These are phyloP conservation scores for Aspergillus aculeatus DNA, from an alignment of 2,329 filamentous ascomycete genomes.

Conservation along the genomic window DNA sequence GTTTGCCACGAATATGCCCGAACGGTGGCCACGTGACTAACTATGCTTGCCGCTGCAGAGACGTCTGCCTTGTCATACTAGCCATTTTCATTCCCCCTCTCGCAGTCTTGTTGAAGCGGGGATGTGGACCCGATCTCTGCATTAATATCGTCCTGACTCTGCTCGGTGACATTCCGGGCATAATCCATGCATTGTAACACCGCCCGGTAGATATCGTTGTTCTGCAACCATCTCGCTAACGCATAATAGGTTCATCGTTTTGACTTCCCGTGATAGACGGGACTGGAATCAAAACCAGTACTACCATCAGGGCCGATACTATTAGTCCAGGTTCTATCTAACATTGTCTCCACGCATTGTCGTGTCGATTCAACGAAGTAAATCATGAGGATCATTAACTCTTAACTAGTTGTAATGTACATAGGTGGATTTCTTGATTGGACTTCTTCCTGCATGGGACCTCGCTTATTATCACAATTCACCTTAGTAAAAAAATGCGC, in stretches of 20 bases:
- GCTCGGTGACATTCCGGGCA: background rate
- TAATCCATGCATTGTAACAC: background rate
- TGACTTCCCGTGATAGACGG: background rate
- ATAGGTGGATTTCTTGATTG: background rate
- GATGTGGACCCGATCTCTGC: background rate
- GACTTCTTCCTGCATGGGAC: too few species aligned
- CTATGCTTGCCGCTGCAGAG: background rate
- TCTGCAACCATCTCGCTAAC: too few species aligned
- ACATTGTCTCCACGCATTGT: too few species aligned
- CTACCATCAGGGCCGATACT: background rate
- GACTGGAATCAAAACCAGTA: background rate
- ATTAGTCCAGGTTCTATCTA: background rate
- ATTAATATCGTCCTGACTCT: background rate
- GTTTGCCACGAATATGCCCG: background rate
- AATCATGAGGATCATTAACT: too few species aligned
- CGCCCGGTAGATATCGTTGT: too few species aligned
- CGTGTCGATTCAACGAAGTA: too few species aligned
- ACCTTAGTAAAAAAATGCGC: too few species aligned
- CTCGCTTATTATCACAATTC: too few species aligned
- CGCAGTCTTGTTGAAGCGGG: background rate
- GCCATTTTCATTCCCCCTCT: background rate
- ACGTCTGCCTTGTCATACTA: background rate
- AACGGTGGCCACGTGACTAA: background rate
- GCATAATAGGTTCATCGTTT: background rate
- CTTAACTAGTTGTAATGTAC: too few species aligned